Base-by-base conservation (phyloP, 1,139 yeast genomes). In the Pichiaceae sp. region DNA sequence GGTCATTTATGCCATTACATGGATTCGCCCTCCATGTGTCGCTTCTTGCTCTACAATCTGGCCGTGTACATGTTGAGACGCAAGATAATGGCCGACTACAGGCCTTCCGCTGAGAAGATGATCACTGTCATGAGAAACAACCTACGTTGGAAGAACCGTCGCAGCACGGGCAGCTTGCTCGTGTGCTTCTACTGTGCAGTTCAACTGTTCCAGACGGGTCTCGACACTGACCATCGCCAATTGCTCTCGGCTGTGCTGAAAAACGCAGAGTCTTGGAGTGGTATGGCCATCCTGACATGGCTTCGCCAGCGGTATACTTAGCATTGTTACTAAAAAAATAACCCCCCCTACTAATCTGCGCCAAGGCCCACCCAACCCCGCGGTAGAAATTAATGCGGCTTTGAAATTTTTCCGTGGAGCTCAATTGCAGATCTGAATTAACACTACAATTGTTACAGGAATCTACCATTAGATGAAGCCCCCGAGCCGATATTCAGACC, bases 251-350 rank as follows among this genome's bases (percentile, higher is more conserved):
- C 26, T 3, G 20, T 27, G 2, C 12, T 66, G 35, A 43, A 48
- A 27, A 54, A 49, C 25, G 60, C 65, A 17, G 63, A 63, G 39
- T 31, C 44, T 3, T 54, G 62, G 28, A 60, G 67, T 9, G 69
- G 70, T 0, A 55, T 67, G 60, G 55, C 54, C 9, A 14, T 32
- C n/a, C 15, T 32, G 4, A 7, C 28, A 17, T 32, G 34, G 34
- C 29, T 32, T 4, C 15, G 23, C 4, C 17, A 31, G 16, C 24
- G 24, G 7, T 21, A 21, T 11, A 21, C 11, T 11, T 21, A n/a
- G n/a, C n/a, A n/a, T n/a, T n/a, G n/a, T n/a, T n/a, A n/a, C n/a
- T n/a, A n/a, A n/a, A n/a, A n/a, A n/a, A n/a, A n/a, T n/a, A n/a
- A n/a, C n/a, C n/a, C n/a, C n/a, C n/a, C n/a, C n/a, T n/a, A n/a